Evolutionary conservation across 495 filamentous ascomycete genomes (phyloP).

Genomic region (Peziza echinospora): DNA sequence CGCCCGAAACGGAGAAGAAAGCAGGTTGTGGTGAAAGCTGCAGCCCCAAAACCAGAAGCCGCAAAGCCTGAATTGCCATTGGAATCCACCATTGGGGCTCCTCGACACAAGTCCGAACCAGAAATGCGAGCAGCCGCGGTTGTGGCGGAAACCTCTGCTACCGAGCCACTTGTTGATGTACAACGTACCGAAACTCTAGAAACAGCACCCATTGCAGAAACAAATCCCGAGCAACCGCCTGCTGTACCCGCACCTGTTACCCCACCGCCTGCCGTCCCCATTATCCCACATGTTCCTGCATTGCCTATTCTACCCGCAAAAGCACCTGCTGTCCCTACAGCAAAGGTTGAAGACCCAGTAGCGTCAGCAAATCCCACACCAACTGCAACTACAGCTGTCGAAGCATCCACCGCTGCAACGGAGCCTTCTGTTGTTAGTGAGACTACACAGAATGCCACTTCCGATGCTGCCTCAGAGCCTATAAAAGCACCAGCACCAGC

Average conservation of each 20-base stretch:
- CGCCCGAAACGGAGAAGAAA: slow-evolving; percentile 10
- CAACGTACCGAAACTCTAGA: slow-evolving; percentile 5
- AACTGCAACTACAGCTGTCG: background rate
- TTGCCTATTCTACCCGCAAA: background rate
- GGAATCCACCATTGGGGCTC: background rate
- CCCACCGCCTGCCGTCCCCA: background rate
- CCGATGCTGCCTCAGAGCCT: too few species aligned
- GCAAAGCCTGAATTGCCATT: background rate
- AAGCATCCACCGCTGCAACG: slow-evolving; percentile 2
- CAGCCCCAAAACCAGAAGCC: background rate
- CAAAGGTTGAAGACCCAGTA: background rate
- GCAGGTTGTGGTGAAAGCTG: background rate
- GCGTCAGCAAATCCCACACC: slow-evolving; percentile 1
- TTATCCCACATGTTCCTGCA: background rate
- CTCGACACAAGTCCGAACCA: slow-evolving; percentile 1
- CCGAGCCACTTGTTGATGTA: slow-evolving; percentile 9
- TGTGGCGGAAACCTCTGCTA: slow-evolving; percentile 8
- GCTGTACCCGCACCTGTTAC: background rate
- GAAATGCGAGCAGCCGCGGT: background rate
- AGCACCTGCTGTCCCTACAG: background rate
- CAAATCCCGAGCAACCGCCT: too few species aligned
- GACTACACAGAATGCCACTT: too few species aligned
- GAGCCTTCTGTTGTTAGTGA: too few species aligned
- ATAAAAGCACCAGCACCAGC: slow-evolving; percentile 17
- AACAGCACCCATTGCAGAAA: background rate